Base-by-base conservation (phyloP, 2,329 filamentous ascomycete species). In the Alternaria conjuncta region DNA sequence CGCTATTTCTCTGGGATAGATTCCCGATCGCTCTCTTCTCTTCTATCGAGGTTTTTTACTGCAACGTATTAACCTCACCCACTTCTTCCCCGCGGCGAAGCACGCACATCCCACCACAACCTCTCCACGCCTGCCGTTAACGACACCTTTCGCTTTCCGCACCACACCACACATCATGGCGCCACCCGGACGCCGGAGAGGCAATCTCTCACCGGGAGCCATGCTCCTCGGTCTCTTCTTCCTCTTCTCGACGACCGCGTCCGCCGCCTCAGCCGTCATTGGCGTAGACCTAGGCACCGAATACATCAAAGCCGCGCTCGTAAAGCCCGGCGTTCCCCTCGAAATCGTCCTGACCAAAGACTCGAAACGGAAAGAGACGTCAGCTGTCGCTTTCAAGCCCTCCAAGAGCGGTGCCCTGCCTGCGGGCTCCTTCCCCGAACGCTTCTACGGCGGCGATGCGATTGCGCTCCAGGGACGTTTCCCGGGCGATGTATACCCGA, bases 331-430 rank as follows among this genome's bases (percentile, higher is more conserved):
- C 65, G 95, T 97, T 56, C 96, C 96, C 11, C 92, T 99, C 78
- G 96, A 99, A 71, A 98, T 99, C 70, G 95, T 99, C 79, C 87
- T 97, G 60, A 97, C 94, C 28, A 99, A 98, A 80, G 96, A 99
- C 83, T 97, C 96, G 28, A 92, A 97, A 81, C 91, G 96, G 77
- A 99, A 99, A 85, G 96, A 99, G 80, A 88, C 88, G 23, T 93
- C 94, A 2, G 94, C 94, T 45, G 89, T 99, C 71, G 92, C 93
- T 46, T 98, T 99, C 84, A 98, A 99, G 83, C 93, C 94, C 41
- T 86, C 88, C n/a, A 87, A 87, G 72, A 84, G 86, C 74, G 87
- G 86, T 58, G 85, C 88, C 63, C 90, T 88, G 57, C 81, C 80
- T 66, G 82, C 84, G 18, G 77, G 75, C 60, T 77, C 79, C 25